These are phyloP conservation scores for Fistulinella prunicolor DNA, from an alignment of 768 basidiomycete genomes.

Conservation along the genomic window DNA sequence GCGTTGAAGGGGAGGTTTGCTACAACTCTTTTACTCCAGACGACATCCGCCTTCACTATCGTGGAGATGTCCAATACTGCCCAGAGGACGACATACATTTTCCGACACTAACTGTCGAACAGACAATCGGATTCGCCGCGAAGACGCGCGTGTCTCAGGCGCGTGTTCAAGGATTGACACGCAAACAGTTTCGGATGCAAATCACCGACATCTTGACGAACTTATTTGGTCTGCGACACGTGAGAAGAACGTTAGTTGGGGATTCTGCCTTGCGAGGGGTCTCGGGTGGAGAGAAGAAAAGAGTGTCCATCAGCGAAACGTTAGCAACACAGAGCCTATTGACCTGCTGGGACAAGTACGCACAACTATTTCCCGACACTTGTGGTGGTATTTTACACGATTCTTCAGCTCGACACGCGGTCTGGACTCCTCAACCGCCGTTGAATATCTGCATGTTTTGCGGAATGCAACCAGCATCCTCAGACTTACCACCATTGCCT, in stretches of 20 bases:
- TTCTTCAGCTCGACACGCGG: constrained; percentile 61
- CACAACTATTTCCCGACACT: constrained; percentile 28
- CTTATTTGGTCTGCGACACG: constrained; percentile 76
- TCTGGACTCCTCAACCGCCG: constrained; percentile 65
- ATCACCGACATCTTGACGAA: constrained; percentile 51
- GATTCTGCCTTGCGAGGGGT: constrained; percentile 74
- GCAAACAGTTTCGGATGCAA: constrained; percentile 26
- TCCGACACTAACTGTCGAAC: constrained; percentile 75
- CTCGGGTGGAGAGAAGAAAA: constrained; percentile 77
- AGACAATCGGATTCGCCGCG: constrained; percentile 71
- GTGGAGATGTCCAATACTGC: constrained; percentile 78
- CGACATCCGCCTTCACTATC: constrained; percentile 60
- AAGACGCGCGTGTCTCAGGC: constrained; percentile 63
- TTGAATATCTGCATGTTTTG: constrained; percentile 70
- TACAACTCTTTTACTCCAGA: constrained; percentile 75
- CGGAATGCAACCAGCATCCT: constrained; percentile 62
- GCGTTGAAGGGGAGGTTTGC: constrained; percentile 63
- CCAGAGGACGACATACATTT: constrained; percentile 88
- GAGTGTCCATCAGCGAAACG: constrained; percentile 75
- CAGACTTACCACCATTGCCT: constrained; percentile 61
- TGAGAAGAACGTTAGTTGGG: constrained; percentile 71
- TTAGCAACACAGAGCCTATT: constrained; percentile 70
- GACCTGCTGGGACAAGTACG: constrained; percentile 72
- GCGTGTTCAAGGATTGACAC: constrained; percentile 42
- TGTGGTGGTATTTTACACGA: constrained; percentile 44